Conservation (phyloP, 176 grass and related monocot genomes). For the Ensete ventricosum region DNA sequence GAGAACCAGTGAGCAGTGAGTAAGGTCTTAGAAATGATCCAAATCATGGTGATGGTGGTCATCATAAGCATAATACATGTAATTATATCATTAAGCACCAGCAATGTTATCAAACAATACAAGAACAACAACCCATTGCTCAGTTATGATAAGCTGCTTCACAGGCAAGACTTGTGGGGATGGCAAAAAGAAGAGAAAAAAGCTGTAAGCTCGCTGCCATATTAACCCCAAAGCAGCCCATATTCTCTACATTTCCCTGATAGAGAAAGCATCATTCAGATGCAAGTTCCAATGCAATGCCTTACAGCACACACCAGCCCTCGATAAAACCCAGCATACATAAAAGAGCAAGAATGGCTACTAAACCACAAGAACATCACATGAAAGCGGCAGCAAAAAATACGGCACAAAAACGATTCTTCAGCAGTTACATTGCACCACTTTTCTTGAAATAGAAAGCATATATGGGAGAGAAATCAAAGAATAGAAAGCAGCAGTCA, state of each 20-base stretch:
- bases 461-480: neutral
- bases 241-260: neutral
- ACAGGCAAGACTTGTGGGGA: neutral
- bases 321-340: neutral
- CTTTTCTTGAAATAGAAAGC: neutral
- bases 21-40: too few relatives aligned
- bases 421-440: neutral
- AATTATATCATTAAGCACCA: too few relatives aligned
- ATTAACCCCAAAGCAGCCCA: neutral
- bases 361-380: neutral
- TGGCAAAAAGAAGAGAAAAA: neutral
- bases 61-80: too few relatives aligned
- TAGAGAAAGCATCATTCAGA: neutral
- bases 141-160: neutral
- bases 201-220: neutral
- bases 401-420: neutral
- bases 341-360: neutral
- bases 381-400: neutral
- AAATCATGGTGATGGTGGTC: too few relatives aligned
- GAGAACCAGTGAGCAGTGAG: too few relatives aligned
- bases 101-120: too few relatives aligned
- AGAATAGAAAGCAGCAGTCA: neutral
- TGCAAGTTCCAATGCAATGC: constrained; percentile 5
- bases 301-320: neutral
- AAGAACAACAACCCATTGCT: too few relatives aligned